These are phyloP conservation scores for Metrosideros polymorpha DNA, from an alignment of 441 rosid species.

Conservation along the genomic window DNA sequence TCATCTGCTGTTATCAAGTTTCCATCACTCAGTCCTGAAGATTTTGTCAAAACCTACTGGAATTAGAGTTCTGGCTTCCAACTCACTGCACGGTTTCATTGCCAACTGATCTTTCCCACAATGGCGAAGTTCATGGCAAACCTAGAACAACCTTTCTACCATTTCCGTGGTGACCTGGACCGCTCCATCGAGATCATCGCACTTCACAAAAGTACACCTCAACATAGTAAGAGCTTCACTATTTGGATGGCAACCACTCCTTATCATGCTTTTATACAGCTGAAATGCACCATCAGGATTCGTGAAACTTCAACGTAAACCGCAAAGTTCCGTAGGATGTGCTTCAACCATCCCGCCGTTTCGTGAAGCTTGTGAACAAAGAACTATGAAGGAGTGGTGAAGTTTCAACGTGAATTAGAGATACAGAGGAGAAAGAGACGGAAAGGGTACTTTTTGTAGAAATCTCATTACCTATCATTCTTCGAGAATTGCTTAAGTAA, in stretches of 20 bases:
- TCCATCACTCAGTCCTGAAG: not conserved
- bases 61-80: conserved; percentile 26
- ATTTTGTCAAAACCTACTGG: conserved; percentile 15
- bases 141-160: conserved; percentile 26
- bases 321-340: too few relatives aligned
- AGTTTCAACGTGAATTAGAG: too few relatives aligned
- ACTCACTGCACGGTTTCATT: conserved; percentile 16
- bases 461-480: too few relatives aligned
- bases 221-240: conserved; percentile 30
- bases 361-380: too few relatives aligned
- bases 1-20: not conserved
- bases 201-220: conserved; percentile 36
- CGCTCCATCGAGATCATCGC: conserved; percentile 61
- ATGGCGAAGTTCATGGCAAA: conserved; percentile 34
- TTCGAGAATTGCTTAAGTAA: too few relatives aligned
- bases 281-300: conserved; percentile 54
- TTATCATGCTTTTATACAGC: conserved; percentile 57
- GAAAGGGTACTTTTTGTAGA: too few relatives aligned
- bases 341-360: too few relatives aligned
- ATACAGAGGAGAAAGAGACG: too few relatives aligned
- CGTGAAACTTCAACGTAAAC: too few relatives aligned
- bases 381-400: too few relatives aligned
- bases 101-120: conserved; percentile 40
- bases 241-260: conserved; percentile 51
- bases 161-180: conserved; percentile 41